A percentile compares a stretch with the other conserved stretches of the same genome.
Evolutionary conservation across 2,329 filamentous ascomycete genomes (phyloP).

Genomic region (Albophoma yamanashiensis): DNA sequence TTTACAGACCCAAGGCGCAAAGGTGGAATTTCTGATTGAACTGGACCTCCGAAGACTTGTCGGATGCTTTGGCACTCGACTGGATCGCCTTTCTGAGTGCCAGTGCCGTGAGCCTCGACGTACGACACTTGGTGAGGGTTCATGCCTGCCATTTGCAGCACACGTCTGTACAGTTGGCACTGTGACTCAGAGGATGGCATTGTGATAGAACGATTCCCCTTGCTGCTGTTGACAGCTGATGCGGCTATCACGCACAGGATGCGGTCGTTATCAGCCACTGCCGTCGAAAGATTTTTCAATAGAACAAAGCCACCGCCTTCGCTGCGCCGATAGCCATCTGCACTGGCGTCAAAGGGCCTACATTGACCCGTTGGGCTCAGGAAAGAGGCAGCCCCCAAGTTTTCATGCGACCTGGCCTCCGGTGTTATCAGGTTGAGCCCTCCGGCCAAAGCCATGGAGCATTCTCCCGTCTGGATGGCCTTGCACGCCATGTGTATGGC

Average conservation of each 20-base stretch:
- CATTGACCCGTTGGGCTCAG: conserved; percentile 16
- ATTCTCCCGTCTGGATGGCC: conserved; percentile 17
- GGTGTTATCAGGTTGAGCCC: conserved; percentile 26
- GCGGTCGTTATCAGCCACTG: conserved; percentile 37
- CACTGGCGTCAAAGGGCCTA: conserved; percentile 14
- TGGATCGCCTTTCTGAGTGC: conserved; percentile 35
- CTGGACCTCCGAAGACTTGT: conserved; percentile 5
- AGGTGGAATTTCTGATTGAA: neutral
- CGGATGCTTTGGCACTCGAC: conserved; percentile 21
- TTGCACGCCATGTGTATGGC: conserved; percentile 21
- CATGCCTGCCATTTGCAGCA: conserved; percentile 11
- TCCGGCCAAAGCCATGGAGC: conserved; percentile 21
- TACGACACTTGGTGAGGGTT: conserved; percentile 13
- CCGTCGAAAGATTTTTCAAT: conserved; percentile 36
- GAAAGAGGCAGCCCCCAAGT: conserved; percentile 11
- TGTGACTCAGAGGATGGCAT: conserved; percentile 16
- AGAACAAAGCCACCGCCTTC: conserved; percentile 34
- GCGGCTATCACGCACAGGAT: conserved; percentile 31
- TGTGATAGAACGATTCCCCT: conserved; percentile 9
- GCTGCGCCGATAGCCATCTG: conserved; percentile 38
- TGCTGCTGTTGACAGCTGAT: conserved; percentile 22
- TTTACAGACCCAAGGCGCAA: conserved; percentile 18
- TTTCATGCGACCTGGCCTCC: conserved; percentile 8
- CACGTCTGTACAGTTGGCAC: conserved; percentile 14
- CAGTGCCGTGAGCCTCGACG: conserved; percentile 35